Base-by-base conservation (phyloP, 208 protist genomes). In the Phytomonas sp. region DNA sequence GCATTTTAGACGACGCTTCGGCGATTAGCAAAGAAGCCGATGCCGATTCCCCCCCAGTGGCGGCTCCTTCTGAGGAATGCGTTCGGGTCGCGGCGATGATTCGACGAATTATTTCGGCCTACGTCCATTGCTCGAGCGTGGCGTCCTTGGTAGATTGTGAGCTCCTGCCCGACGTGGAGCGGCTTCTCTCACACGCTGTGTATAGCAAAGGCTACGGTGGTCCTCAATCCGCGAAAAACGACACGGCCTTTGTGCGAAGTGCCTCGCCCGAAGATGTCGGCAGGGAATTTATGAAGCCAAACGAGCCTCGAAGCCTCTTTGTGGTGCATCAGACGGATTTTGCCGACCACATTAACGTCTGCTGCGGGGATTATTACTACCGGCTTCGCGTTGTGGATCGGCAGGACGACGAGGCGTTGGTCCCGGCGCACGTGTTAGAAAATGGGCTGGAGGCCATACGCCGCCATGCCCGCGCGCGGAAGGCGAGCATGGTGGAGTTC, bases 361-460 rank as follows among this genome's bases (percentile, higher is more conserved):
- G 90, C 68, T 83, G 81, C 56, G 87, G 86, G 0, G 56, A 67
- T 31, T 79, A 78, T 49, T 95, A 85, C 77, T 95, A 95, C 77
- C 76, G 74, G 37, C 64, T 95, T 32, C 65, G 70, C 23, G 84
- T 93, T 8, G 69, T 93, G 6, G 81, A 93, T 69, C 60, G 45
- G n/a, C 67, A 29, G 5, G n/a, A 34, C 2, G 62, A 66, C 26
- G 80, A 16, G 40, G 69, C 61, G 36, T 85, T 52, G 52, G 66
- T 29, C 42, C 45, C 19, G 66, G 68, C 7, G 69, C 61, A 0
- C 64, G 81, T 26, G 33, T 59, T 79, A 7, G 74, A 70, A 6
- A 42, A 36, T 7, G 76, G 65, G 8, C 69, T 86, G 4, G 75
- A 80, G 34, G 32, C 61, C 16, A 73, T 87, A 10, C 12, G 26